Percentiles rank a stretch among this genome's conserved stretches.
Conservation (phyloP, 2,329 filamentous ascomycete species). For the Neonectria neomacrospora region DNA sequence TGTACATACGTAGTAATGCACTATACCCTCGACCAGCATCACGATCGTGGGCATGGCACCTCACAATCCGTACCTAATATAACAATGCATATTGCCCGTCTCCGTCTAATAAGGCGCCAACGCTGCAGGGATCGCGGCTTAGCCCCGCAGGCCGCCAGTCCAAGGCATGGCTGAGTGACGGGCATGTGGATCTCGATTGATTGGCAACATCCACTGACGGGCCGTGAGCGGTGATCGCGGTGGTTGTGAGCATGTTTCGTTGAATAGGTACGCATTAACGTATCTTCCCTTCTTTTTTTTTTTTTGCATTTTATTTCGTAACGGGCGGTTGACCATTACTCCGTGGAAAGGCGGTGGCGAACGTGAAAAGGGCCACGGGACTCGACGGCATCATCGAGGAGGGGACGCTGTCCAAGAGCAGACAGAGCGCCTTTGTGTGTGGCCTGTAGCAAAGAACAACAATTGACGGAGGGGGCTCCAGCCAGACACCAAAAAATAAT, state of each 20-base stretch:
- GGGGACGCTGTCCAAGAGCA: not conserved
- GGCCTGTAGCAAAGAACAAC: not conserved
- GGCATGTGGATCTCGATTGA: conserved; percentile 44
- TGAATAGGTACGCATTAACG: too few species aligned
- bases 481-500: too few species aligned
- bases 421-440: not conserved
- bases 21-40: not conserved
- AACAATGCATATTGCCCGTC: not conserved
- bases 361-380: not conserved
- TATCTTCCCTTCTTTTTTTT: too few species aligned
- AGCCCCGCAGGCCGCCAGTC: conserved; percentile 40
- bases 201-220: conserved; percentile 35
- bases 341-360: conserved; percentile 1
- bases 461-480: not conserved
- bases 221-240: conserved; percentile 42
- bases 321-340: not conserved
- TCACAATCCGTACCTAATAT: too few species aligned
- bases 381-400: not conserved
- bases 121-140: conserved; percentile 34
- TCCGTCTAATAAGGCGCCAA: conserved; percentile 18
- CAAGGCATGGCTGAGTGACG: conserved; percentile 36
- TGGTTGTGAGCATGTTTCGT: conserved; percentile 2
- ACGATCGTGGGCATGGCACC: not conserved
- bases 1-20: too few species aligned
- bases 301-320: conserved; percentile 1